phyloP scores from a whole-genome alignment of 148 eudicot genomes.

The Rhododendron kiyosumense region DNA sequence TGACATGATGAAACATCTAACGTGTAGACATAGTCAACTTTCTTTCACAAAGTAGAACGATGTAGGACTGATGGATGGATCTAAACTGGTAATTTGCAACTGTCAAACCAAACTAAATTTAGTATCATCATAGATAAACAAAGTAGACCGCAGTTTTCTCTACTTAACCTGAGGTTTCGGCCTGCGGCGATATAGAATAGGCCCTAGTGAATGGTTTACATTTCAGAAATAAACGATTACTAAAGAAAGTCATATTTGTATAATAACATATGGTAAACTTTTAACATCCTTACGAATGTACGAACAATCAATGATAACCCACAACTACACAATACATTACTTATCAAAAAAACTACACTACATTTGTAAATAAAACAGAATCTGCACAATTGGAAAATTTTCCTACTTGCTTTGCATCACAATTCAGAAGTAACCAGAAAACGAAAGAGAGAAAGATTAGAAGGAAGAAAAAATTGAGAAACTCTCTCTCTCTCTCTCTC shows the following conservation, averaged over 20 bases:
- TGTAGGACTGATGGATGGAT: background rate
- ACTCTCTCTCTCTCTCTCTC: background rate
- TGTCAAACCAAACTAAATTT: background rate
- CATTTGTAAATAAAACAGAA: background rate
- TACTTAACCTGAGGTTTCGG: background rate
- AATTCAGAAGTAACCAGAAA: background rate
- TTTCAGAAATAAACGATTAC: too few species aligned
- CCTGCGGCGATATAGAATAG: background rate
- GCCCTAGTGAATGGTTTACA: background rate
- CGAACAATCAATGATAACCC: background rate
- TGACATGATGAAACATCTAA: background rate
- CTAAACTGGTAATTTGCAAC: background rate
- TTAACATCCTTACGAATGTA: background rate
- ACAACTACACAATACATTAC: background rate
- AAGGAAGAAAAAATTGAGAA: background rate
- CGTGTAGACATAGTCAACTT: background rate
- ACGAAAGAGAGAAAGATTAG: background rate
- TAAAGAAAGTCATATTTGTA: too few species aligned
- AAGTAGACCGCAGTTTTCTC: background rate
- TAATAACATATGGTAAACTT: background rate
- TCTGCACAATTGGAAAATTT: background rate
- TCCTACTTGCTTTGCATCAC: background rate
- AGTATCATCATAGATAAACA: background rate
- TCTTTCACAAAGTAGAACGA: background rate
- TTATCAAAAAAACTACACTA: too few species aligned